These are phyloP conservation scores for Lecanicillium sp. DNA, from an alignment of 2,329 filamentous ascomycete genomes.

Conservation along the genomic window DNA sequence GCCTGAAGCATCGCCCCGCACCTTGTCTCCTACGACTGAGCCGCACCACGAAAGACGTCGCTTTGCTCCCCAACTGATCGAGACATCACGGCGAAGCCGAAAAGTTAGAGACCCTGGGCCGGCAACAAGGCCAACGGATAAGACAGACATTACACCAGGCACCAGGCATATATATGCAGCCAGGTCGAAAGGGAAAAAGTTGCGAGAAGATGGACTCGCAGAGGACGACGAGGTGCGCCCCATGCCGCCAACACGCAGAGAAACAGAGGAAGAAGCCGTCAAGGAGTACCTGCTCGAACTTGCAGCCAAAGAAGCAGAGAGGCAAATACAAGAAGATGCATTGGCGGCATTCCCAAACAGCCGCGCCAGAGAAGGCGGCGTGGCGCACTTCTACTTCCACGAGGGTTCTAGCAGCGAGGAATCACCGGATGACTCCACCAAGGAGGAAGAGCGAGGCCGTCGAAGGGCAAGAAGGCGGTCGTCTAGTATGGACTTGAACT, in stretches of 20 bases:
- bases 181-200: slow-evolving; percentile 30
- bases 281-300: slow-evolving; percentile 71
- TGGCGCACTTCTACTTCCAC: slow-evolving; percentile 62
- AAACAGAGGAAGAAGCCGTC: slow-evolving; percentile 68
- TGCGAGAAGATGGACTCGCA: slow-evolving; percentile 19
- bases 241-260: slow-evolving; percentile 41
- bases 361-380: slow-evolving; percentile 58
- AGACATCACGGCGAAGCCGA: slow-evolving; percentile 66
- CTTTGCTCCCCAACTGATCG: slow-evolving; percentile 75
- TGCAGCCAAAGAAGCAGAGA: slow-evolving; percentile 71
- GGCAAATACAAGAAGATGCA: slow-evolving; percentile 69
- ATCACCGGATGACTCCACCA: slow-evolving; percentile 28
- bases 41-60: slow-evolving; percentile 25
- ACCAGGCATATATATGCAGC: slow-evolving; percentile 52
- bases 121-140: slow-evolving; percentile 56
- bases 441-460: slow-evolving; percentile 17
- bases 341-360: slow-evolving; percentile 71
- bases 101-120: slow-evolving; percentile 56
- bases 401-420: slow-evolving; percentile 54
- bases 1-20: slow-evolving; percentile 43
- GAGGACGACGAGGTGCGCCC: slow-evolving; percentile 22
- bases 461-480: slow-evolving; percentile 45
- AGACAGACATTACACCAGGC: slow-evolving; percentile 62
- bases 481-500: slow-evolving; percentile 54
- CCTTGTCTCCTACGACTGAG: slow-evolving; percentile 28